phyloP scores from a whole-genome alignment of 2,329 filamentous ascomycete genomes.

The Ceratocystis variospora region DNA sequence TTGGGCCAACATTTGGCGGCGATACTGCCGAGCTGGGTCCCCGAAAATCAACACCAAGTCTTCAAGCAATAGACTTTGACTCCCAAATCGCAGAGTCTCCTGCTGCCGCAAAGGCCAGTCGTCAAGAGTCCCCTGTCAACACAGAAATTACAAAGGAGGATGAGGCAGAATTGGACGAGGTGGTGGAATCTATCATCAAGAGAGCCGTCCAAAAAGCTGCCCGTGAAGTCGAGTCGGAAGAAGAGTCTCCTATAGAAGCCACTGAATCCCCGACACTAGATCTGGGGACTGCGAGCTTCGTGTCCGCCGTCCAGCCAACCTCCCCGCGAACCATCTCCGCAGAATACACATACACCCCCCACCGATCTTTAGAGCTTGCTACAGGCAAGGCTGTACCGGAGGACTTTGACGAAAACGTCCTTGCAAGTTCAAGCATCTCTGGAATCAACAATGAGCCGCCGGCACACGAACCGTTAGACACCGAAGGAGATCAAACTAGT shows the following conservation, averaged over 20 bases:
- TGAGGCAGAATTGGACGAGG: background rate
- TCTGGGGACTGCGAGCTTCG: background rate
- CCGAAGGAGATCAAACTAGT: background rate
- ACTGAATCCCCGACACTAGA: background rate
- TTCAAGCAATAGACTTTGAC: background rate
- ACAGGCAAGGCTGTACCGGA: background rate
- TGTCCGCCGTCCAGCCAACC: background rate
- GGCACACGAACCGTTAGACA: background rate
- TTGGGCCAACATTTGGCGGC: background rate
- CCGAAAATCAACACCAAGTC: background rate
- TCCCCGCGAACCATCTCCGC: no score
- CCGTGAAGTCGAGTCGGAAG: background rate
- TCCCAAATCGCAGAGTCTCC: background rate
- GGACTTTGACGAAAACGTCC: background rate
- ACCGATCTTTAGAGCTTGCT: background rate
- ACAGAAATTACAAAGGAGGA: background rate
- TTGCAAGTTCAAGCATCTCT: background rate
- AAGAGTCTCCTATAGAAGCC: background rate
- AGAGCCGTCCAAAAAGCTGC: background rate
- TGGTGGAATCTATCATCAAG: background rate
- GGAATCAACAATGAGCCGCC: background rate
- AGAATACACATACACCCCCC: background rate
- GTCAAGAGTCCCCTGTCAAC: background rate
- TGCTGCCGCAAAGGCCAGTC: background rate
- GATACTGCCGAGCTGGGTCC: background rate